Conservation (phyloP, 1,284 basidiomycete genomes). For the Cutaneotrichosporon cutaneum region DNA sequence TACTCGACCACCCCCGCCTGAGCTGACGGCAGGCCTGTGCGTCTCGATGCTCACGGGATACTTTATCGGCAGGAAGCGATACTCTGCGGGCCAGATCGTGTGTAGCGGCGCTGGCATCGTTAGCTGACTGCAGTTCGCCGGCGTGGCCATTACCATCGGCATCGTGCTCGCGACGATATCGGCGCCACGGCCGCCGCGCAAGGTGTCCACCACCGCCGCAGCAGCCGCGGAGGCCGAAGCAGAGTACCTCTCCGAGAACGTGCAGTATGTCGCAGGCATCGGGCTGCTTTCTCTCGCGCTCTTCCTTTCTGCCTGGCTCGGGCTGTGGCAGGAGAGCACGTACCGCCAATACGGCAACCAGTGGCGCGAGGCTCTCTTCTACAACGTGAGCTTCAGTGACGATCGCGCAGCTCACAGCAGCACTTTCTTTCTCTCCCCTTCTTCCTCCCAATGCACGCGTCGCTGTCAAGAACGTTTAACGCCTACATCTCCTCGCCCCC, state of each 20-base stretch:
- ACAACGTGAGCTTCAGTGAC: constrained; percentile 51
- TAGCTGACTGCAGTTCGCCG: constrained; percentile 56
- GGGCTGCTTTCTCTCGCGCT: constrained; percentile 71
- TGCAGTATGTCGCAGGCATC: constrained; percentile 68
- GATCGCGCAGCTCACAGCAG: constrained; percentile 28
- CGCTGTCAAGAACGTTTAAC: constrained; percentile 56
- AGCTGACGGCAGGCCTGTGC: constrained; percentile 43
- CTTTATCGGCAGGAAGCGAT: constrained; percentile 58
- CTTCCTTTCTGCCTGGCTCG: constrained; percentile 76
- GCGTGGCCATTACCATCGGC: constrained; percentile 74
- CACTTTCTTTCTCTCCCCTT: constrained; percentile 68
- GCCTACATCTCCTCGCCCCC: constrained; percentile 44
- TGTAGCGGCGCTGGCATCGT: constrained; percentile 5
- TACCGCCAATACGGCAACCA: constrained; percentile 66
- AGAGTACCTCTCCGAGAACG: constrained; percentile 40
- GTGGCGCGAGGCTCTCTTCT: constrained; percentile 93
- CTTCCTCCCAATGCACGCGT: constrained; percentile 64
- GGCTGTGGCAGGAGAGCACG: constrained; percentile 81
- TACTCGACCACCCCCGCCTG: too few relatives aligned
- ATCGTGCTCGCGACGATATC: constrained; percentile 82
- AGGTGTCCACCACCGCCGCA: background rate
- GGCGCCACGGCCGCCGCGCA: constrained; percentile 52
- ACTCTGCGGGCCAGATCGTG: constrained; percentile 64
- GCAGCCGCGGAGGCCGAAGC: background rate
- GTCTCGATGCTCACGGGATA: constrained; percentile 53